Conservation (phyloP, 106 monocot genomes). For the Phalaenopsis aphrodite region DNA sequence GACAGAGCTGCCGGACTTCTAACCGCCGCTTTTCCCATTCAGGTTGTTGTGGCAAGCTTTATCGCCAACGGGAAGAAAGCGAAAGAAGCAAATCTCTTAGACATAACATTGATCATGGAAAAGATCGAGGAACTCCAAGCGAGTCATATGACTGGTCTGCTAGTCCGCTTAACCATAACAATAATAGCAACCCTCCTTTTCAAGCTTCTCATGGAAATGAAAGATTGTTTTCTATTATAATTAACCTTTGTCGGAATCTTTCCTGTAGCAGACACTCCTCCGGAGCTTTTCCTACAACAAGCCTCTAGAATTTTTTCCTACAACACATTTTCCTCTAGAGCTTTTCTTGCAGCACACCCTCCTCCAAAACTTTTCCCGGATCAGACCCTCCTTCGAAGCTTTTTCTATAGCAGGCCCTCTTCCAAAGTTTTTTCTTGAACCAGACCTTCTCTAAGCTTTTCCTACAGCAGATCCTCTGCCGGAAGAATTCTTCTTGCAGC, state of each 20-base stretch:
- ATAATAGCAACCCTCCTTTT: constrained; percentile 41
- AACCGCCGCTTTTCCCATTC: constrained; percentile 77
- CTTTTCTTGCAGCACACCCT: no score
- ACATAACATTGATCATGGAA: constrained; percentile 6
- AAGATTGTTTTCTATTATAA: neutral
- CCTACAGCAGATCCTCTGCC: no score
- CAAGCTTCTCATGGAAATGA: constrained; percentile 67
- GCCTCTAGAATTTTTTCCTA: no score
- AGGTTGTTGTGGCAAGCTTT: constrained; percentile 82
- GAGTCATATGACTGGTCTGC: constrained; percentile 52
- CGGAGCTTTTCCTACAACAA: no score
- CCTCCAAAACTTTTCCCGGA: no score
- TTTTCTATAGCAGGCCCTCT: no score
- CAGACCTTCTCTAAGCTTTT: no score
- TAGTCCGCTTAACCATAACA: constrained; percentile 53
- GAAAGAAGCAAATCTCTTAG: constrained; percentile 20
- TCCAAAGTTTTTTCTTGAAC: no score
- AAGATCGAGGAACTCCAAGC: constrained; percentile 49
- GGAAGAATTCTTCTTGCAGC: no score
- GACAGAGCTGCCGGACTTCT: constrained; percentile 71
- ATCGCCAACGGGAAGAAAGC: constrained; percentile 41
- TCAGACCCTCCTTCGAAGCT: no score
- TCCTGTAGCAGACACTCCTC: no score
- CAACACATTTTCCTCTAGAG: no score
- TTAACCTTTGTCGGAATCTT: neutral